Conservation (phyloP, 495 filamentous ascomycete species). For the Hypoxylon rickii region DNA sequence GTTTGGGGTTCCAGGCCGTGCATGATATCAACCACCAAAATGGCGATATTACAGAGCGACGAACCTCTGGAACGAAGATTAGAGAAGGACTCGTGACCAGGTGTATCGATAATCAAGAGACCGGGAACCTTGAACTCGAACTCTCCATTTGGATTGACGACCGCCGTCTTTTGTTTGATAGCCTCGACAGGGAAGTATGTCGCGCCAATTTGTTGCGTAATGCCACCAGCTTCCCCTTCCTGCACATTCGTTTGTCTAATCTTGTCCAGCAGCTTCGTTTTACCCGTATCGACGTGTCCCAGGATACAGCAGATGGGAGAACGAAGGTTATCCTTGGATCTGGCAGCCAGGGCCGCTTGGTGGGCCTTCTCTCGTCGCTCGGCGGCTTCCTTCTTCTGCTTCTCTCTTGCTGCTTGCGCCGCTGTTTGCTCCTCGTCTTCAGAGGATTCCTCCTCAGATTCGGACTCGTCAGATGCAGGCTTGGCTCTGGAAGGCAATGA, state of each 20-base stretch:
- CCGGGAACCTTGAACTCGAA: slow-evolving; percentile 99
- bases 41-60: slow-evolving; percentile 98
- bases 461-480: slow-evolving; percentile 40
- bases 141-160: slow-evolving; percentile 85
- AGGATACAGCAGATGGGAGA: slow-evolving; percentile 99
- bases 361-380: slow-evolving; percentile 85
- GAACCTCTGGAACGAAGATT: slow-evolving; percentile 96
- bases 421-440: slow-evolving; percentile 74
- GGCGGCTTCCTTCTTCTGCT: slow-evolving; percentile 86
- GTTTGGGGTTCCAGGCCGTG: slow-evolving; percentile 99
- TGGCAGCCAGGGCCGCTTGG: slow-evolving; percentile 87
- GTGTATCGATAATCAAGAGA: slow-evolving; percentile 96
- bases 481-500: slow-evolving; percentile 49
- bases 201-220: slow-evolving; percentile 99
- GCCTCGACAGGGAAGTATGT: slow-evolving; percentile 99
- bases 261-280: slow-evolving; percentile 98
- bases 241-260: slow-evolving; percentile 99
- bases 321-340: slow-evolving; percentile 91
- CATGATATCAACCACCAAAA: slow-evolving; percentile 99
- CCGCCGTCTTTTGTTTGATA: slow-evolving; percentile 84
- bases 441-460: slow-evolving; percentile 59
- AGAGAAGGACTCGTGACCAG: slow-evolving; percentile 99
- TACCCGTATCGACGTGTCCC: slow-evolving; percentile 99
- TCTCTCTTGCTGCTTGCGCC: slow-evolving; percentile 67
- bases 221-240: slow-evolving; percentile 99